phyloP scores from a whole-genome alignment of 2,329 filamentous ascomycete species.

The Ceratocystis cubensis region DNA sequence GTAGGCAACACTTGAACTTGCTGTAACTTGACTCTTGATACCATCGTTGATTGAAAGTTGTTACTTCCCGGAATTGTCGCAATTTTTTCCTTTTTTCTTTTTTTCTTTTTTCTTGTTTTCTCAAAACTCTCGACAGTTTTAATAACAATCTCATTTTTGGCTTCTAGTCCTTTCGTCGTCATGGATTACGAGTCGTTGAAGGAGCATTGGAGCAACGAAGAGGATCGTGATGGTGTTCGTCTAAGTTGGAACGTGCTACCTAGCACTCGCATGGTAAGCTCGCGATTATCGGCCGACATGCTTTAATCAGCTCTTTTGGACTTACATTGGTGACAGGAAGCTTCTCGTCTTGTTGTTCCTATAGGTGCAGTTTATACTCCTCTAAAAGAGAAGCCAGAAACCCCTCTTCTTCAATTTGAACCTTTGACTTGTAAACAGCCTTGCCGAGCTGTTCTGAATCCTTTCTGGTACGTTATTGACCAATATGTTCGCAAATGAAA shows the following conservation, averaged over 20 bases:
- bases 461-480: slow-evolving; percentile 61
- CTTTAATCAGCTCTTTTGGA: slow-evolving; percentile 10
- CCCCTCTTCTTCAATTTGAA: slow-evolving; percentile 84
- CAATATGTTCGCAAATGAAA: no score
- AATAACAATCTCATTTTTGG: background rate
- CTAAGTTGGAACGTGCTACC: slow-evolving; percentile 99
- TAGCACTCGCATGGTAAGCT: slow-evolving; percentile 80
- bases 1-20: background rate
- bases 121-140: background rate
- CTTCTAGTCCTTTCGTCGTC: background rate
- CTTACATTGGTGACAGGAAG: slow-evolving; percentile 51
- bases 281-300: slow-evolving; percentile 36
- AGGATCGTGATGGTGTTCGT: slow-evolving; percentile 90
- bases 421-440: slow-evolving; percentile 94
- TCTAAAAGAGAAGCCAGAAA: slow-evolving; percentile 84
- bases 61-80: background rate
- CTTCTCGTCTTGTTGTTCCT: slow-evolving; percentile 83
- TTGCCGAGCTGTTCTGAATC: slow-evolving; percentile 90
- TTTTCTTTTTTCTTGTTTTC: background rate
- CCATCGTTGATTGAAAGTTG: background rate
- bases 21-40: background rate
- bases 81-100: background rate
- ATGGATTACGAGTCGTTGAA: slow-evolving; percentile 94
- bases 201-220: slow-evolving; percentile 91
- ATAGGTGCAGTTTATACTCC: slow-evolving; percentile 94